Evolutionary conservation across 106 monocot genomes (phyloP).

Genomic region (Phalaenopsis aphrodite): DNA sequence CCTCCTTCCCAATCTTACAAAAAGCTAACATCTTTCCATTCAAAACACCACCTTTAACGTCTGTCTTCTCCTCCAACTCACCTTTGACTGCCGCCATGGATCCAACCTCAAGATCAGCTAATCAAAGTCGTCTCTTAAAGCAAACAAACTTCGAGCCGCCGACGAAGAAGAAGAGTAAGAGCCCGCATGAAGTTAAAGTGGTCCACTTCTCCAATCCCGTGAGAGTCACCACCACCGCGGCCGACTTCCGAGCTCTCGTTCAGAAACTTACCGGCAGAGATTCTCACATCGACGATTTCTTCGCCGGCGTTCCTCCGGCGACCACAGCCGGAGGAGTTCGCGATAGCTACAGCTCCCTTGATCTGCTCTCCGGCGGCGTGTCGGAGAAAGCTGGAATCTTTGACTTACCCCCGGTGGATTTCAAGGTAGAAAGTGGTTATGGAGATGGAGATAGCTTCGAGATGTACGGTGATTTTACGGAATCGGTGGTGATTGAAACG

Average conservation of each 20-base stretch:
- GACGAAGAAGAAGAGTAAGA: not conserved
- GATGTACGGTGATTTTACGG: too few species aligned
- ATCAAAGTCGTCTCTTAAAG: not conserved
- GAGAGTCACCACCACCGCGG: conserved; percentile 30
- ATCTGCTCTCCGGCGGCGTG: not conserved
- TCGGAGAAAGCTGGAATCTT: too few species aligned
- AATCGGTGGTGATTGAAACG: too few species aligned
- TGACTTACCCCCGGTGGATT: too few species aligned
- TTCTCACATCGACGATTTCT: conserved; percentile 33
- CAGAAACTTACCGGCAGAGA: conserved; percentile 69
- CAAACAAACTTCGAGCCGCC: not conserved
- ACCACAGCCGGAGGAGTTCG: not conserved
- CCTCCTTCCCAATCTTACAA: too few species aligned
- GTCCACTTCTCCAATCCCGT: conserved; percentile 68
- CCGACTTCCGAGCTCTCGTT: conserved; percentile 48
- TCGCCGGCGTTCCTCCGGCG: not conserved
- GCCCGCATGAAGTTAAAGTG: conserved; percentile 33
- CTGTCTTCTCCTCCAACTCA: too few species aligned
- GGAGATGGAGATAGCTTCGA: too few species aligned
- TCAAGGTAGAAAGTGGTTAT: too few species aligned
- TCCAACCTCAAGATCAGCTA: too few species aligned
- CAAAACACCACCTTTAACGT: too few species aligned
- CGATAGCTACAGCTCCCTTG: not conserved
- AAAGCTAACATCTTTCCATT: too few species aligned
- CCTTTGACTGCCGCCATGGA: too few species aligned